Conservation (phyloP, 345 rosid species). For the Eucalyptus curtisii region DNA sequence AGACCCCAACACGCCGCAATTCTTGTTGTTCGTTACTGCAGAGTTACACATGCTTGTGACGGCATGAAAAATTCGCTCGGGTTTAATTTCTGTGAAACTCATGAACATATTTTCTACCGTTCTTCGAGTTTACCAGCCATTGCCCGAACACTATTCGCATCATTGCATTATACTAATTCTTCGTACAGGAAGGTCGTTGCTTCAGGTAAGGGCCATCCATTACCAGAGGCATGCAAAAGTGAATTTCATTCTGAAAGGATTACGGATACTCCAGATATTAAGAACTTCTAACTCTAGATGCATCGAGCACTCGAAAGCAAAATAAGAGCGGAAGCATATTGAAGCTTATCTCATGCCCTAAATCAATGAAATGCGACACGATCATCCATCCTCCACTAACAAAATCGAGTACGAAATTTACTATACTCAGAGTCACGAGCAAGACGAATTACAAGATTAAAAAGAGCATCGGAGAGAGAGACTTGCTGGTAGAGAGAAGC, state of each 20-base stretch:
- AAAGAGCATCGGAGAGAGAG: neutral
- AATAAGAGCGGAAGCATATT: neutral
- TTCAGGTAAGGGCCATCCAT: neutral
- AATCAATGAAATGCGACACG: neutral
- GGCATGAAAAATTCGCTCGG: fast-evolving
- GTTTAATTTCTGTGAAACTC: neutral
- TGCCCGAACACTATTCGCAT: neutral
- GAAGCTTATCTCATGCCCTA: neutral
- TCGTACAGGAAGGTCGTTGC: neutral
- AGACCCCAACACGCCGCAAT: fast-evolving
- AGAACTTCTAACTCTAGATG: neutral
- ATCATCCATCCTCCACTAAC: neutral
- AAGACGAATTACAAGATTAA: neutral
- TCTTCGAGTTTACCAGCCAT: fast-evolving
- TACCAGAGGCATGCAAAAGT: neutral
- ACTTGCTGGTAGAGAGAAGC: fast-evolving
- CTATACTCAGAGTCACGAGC: too few relatives aligned
- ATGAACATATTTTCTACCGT: fast-evolving
- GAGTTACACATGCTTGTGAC: neutral
- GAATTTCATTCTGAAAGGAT: neutral
- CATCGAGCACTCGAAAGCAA: neutral
- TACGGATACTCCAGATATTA: neutral
- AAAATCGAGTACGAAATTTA: too few relatives aligned
- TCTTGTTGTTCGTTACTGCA: neutral
- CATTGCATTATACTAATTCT: too few relatives aligned